Evolutionary conservation across 495 filamentous ascomycete species (phyloP).

Genomic region (Aspergillus indologenus): DNA sequence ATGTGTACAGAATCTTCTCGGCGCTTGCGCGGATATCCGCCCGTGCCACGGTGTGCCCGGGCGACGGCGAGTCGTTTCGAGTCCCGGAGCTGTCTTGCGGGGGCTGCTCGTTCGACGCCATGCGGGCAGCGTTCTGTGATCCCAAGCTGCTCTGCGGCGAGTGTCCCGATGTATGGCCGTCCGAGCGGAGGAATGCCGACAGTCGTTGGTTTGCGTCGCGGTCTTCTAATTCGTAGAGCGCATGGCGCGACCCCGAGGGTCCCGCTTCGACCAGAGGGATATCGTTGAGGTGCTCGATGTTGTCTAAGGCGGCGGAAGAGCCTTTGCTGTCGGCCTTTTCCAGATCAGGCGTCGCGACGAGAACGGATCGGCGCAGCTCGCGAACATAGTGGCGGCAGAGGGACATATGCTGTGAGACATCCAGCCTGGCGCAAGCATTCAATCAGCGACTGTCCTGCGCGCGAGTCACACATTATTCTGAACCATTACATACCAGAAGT

Average conservation of each 20-base stretch:
- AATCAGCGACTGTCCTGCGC: not conserved
- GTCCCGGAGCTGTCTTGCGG: constrained; percentile 66
- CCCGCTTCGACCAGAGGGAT: constrained; percentile 48
- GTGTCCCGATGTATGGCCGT: constrained; percentile 52
- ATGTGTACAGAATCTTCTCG: constrained; percentile 97
- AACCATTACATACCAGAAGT: constrained; percentile 74
- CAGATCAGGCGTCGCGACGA: constrained; percentile 87
- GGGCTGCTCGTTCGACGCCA: constrained; percentile 48
- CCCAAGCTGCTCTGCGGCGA: constrained; percentile 69
- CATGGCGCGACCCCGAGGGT: constrained; percentile 35
- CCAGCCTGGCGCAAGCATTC: constrained; percentile 65
- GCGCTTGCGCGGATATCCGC: constrained; percentile 88
- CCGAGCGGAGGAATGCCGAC: constrained; percentile 84
- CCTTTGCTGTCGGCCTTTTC: constrained; percentile 78
- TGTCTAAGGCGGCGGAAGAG: constrained; percentile 76
- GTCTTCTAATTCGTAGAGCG: constrained; percentile 47
- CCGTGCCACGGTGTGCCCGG: constrained; percentile 77
- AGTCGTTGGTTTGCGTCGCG: constrained; percentile 77
- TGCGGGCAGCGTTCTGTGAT: constrained; percentile 44
- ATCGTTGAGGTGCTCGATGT: constrained; percentile 63
- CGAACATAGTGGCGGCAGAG: constrained; percentile 97
- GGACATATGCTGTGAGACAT: constrained; percentile 98
- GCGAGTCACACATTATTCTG: not conserved
- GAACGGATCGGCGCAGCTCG: constrained; percentile 86
- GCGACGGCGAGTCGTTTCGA: constrained; percentile 62